A percentile compares a stretch with the other conserved stretches of the same genome.
Conservation (phyloP, 495 filamentous ascomycete species). For the Chlorociboria aeruginascens region DNA sequence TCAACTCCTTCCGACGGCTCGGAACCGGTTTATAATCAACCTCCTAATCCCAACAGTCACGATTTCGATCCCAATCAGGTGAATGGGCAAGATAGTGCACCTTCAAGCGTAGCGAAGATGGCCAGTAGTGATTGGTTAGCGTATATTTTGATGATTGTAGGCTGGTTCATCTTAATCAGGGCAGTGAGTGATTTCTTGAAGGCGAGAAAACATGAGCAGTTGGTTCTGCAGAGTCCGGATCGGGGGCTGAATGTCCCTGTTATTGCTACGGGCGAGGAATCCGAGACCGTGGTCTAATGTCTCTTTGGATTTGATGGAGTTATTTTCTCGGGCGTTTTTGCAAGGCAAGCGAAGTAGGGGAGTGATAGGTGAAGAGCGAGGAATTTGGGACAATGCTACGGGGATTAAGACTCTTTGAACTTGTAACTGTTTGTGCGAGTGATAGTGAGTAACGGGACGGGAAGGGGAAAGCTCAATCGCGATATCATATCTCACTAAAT, state of each 20-base stretch:
- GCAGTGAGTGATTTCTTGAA: constrained; percentile 79
- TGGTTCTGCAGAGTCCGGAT: constrained; percentile 90
- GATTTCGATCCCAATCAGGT: constrained; percentile 70
- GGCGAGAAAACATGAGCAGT: constrained; percentile 78
- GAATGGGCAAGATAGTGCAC: constrained; percentile 19
- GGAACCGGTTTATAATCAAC: constrained; percentile 39
- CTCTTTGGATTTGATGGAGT: neutral
- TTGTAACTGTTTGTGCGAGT: too few species aligned
- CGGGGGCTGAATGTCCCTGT: constrained; percentile 76
- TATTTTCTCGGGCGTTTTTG: constrained; percentile 13
- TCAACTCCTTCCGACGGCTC: constrained; percentile 36
- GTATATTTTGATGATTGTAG: constrained; percentile 93
- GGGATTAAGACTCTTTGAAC: neutral
- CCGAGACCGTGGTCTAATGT: constrained; percentile 67
- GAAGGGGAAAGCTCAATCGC: too few species aligned
- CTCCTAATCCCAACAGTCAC: constrained; percentile 81
- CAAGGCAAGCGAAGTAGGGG: constrained; percentile 25
- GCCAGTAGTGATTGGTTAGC: constrained; percentile 74
- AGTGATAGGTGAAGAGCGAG: neutral
- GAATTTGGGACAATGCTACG: neutral
- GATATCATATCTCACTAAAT: too few species aligned
- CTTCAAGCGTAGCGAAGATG: constrained; percentile 36
- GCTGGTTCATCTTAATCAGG: constrained; percentile 93
- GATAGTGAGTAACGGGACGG: too few species aligned
- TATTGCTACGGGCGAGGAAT: constrained; percentile 75